phyloP scores from a whole-genome alignment of 2,329 filamentous ascomycete species.

The Emericellopsis atlantica region DNA sequence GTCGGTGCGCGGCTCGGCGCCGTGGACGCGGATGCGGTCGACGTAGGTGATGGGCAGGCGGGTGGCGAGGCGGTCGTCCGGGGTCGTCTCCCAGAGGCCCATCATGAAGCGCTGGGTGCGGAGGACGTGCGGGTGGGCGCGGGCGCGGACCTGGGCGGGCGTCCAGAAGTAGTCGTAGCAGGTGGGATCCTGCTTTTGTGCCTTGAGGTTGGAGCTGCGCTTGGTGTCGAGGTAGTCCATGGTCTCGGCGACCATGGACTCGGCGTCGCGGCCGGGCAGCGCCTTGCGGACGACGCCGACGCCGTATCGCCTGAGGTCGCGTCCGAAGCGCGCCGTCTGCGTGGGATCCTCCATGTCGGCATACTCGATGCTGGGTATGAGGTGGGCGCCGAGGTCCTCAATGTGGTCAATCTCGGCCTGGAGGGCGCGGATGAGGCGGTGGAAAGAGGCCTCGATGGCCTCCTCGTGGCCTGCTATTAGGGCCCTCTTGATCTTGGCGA shows the following conservation, averaged over 20 bases:
- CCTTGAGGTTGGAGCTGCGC: conserved; percentile 12
- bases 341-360: conserved; percentile 31
- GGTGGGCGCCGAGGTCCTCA: conserved; percentile 31
- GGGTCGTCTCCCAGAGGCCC: conserved; percentile 47
- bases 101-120: conserved; percentile 54
- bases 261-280: conserved; percentile 41
- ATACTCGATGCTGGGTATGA: conserved; percentile 45
- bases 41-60: conserved; percentile 54
- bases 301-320: conserved; percentile 47
- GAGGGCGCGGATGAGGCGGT: conserved; percentile 36
- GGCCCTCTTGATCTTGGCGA: conserved; percentile 41
- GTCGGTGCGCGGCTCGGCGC: conserved; percentile 12
- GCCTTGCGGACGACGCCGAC: conserved; percentile 55
- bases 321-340: conserved; percentile 40
- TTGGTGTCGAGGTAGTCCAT: conserved; percentile 33
- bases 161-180: conserved; percentile 69
- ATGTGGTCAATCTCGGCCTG: conserved; percentile 39
- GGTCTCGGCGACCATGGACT: conserved; percentile 45
- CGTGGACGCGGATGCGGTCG: conserved; percentile 55
- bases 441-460: conserved; percentile 41
- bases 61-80: conserved; percentile 44
- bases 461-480: conserved; percentile 42
- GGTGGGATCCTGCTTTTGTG: conserved; percentile 37
- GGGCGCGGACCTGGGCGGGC: conserved; percentile 54
- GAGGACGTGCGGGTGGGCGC: conserved; percentile 52